Evolutionary conservation across 2,329 filamentous ascomycete genomes (phyloP).

Genomic region (Proliferodiscus dingleyae): DNA sequence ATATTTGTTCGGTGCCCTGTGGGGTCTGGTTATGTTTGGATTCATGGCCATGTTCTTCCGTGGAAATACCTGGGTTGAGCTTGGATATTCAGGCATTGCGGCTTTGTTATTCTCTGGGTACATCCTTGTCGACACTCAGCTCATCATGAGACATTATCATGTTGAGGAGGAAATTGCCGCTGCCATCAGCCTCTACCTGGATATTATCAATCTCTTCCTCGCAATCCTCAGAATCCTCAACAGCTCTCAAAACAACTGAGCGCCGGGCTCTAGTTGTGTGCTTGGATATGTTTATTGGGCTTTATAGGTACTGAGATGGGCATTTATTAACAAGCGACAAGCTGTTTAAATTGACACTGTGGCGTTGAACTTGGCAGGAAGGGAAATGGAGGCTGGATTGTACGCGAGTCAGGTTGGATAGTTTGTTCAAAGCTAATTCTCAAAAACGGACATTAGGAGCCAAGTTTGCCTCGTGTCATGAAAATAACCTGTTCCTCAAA

Average conservation of each 20-base stretch:
- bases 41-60: constrained; percentile 92
- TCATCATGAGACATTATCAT: constrained; percentile 92
- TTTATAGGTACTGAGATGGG: too few species aligned
- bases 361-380: not conserved
- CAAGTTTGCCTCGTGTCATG: too few species aligned
- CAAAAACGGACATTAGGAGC: too few species aligned
- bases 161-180: constrained; percentile 98
- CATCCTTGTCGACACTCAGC: constrained; percentile 92
- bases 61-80: constrained; percentile 72
- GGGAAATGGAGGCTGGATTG: not conserved
- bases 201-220: constrained; percentile 95
- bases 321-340: not conserved
- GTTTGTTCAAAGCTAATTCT: too few species aligned
- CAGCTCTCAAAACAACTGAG: constrained; percentile 87
- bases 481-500: too few species aligned
- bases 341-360: not conserved
- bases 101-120: constrained; percentile 92
- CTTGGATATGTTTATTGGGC: too few species aligned
- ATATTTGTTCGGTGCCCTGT: constrained; percentile 85
- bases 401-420: too few species aligned
- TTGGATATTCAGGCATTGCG: constrained; percentile 75
- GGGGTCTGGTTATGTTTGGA: constrained; percentile 86
- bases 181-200: constrained; percentile 89
- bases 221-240: constrained; percentile 94
- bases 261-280: not conserved